Conservation (phyloP, 768 basidiomycete species). For the Leccinellum luteum region DNA sequence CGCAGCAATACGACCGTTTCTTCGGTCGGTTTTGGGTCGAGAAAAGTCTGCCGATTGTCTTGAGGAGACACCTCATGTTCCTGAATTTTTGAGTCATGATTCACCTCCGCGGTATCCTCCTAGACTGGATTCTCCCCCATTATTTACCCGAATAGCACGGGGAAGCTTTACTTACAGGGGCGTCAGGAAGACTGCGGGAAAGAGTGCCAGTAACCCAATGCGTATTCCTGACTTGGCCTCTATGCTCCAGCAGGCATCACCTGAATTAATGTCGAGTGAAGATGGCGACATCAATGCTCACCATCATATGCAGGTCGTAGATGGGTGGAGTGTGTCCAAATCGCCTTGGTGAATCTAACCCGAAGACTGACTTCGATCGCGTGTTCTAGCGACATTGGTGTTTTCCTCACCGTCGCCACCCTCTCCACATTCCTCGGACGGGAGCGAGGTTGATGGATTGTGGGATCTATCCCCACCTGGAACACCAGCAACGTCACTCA, state of each 20-base stretch:
- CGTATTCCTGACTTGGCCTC: constrained; percentile 27
- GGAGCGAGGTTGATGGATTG: constrained; percentile 53
- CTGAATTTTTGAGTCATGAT: constrained; percentile 30
- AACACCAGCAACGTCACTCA: constrained; percentile 38
- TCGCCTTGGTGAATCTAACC: neutral
- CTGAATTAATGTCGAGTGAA: constrained; percentile 34
- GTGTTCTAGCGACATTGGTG: constrained; percentile 31
- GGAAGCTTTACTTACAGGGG: neutral
- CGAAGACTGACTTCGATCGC: constrained; percentile 5
- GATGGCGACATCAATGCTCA: constrained; percentile 41
- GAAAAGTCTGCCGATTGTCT: constrained; percentile 9
- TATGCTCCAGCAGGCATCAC: constrained; percentile 22
- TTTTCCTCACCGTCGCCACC: constrained; percentile 42
- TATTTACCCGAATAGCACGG: constrained; percentile 40
- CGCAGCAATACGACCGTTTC: constrained; percentile 22
- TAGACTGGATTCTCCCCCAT: constrained; percentile 38
- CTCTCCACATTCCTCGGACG: constrained; percentile 33
- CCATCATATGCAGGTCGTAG: constrained; percentile 55
- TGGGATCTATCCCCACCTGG: constrained; percentile 48
- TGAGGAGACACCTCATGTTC: constrained; percentile 17
- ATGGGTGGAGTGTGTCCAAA: constrained; percentile 59
- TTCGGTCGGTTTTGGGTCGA: constrained; percentile 25
- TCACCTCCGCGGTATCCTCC: constrained; percentile 27
- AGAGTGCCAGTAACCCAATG: constrained; percentile 7
- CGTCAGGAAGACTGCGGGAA: neutral